Percentiles rank a stretch among this genome's conserved stretches.
These are phyloP conservation scores for Hymenotorrendiella dingleyae DNA, from an alignment of 2,329 filamentous ascomycete genomes.

Conservation along the genomic window DNA sequence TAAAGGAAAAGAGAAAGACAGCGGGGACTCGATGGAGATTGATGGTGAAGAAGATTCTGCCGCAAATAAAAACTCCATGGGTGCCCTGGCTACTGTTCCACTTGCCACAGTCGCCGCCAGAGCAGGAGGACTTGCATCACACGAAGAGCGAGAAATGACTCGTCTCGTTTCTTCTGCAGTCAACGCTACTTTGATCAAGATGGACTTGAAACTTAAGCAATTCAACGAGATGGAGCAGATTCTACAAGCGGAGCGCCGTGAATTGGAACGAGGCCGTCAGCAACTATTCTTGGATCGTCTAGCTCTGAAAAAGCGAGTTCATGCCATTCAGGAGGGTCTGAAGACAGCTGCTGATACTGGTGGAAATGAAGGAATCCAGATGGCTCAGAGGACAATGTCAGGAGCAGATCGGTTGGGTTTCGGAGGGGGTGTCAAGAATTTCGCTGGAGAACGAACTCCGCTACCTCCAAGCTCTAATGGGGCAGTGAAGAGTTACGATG, in stretches of 20 bases:
- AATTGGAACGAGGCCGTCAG: conserved; percentile 86
- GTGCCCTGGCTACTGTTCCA: conserved; percentile 66
- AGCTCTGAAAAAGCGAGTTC: conserved; percentile 80
- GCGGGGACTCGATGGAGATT: conserved; percentile 58
- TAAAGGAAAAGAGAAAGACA: conserved; percentile 51
- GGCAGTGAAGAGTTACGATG: conserved; percentile 42
- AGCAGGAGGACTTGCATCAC: conserved; percentile 80
- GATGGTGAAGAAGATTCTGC: conserved; percentile 47
- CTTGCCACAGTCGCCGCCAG: conserved; percentile 82
- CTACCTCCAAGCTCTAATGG: conserved; percentile 51
- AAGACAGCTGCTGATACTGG: conserved; percentile 40
- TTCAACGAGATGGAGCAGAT: conserved; percentile 95
- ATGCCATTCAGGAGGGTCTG: conserved; percentile 74
- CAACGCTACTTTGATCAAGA: conserved; percentile 90
- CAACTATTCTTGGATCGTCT: conserved; percentile 91
- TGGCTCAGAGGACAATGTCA: conserved; percentile 30
- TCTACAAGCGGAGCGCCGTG: conserved; percentile 83
- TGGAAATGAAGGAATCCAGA: conserved; percentile 30
- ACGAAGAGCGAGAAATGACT: conserved; percentile 95
- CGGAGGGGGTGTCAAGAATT: conserved; percentile 40
- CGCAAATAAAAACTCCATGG: conserved; percentile 42
- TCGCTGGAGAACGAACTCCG: conserved; percentile 31
- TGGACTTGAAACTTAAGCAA: conserved; percentile 91
- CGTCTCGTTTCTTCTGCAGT: conserved; percentile 86
- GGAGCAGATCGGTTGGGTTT: conserved; percentile 45